Evolutionary conservation across 495 filamentous ascomycete species (phyloP).

Genomic region (Cercophora scortea): DNA sequence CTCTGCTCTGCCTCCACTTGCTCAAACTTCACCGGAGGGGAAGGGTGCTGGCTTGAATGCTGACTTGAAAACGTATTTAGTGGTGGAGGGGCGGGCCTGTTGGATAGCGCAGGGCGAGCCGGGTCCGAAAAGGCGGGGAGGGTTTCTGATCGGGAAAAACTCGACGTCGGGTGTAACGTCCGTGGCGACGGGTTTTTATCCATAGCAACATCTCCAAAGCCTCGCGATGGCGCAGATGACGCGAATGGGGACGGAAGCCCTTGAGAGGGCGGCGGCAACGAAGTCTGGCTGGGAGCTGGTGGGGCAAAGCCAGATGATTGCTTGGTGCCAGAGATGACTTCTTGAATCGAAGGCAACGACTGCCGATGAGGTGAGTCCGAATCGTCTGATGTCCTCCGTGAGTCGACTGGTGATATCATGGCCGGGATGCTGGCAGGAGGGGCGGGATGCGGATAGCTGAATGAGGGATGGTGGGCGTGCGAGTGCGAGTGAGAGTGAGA

Average conservation of each 20-base stretch:
- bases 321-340: slow-evolving; percentile 36
- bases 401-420: slow-evolving; percentile 40
- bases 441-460: slow-evolving; percentile 30
- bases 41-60: slow-evolving; percentile 20
- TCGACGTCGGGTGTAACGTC: slow-evolving; percentile 20
- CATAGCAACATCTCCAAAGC: slow-evolving; percentile 17
- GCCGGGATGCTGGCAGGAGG: slow-evolving; percentile 26
- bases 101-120: slow-evolving; percentile 16
- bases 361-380: slow-evolving; percentile 32
- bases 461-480: slow-evolving; percentile 20
- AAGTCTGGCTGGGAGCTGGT: slow-evolving; percentile 15
- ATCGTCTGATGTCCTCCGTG: slow-evolving; percentile 34
- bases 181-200: slow-evolving; percentile 29
- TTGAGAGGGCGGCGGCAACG: slow-evolving; percentile 12
- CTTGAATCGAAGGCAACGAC: slow-evolving; percentile 42
- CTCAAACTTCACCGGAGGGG: slow-evolving; percentile 22
- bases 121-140: slow-evolving; percentile 28
- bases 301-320: slow-evolving; percentile 25
- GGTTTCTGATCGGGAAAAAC: slow-evolving; percentile 20
- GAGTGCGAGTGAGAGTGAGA: slow-evolving; percentile 17
- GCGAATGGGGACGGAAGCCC: slow-evolving; percentile 28
- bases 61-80: slow-evolving; percentile 21
- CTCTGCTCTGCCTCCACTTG: slow-evolving; percentile 19
- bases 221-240: slow-evolving; percentile 13
- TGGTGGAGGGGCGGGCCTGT: slow-evolving; percentile 23